Conservation (phyloP, 495 filamentous ascomycete species). For the Trichoderma asperelloides region DNA sequence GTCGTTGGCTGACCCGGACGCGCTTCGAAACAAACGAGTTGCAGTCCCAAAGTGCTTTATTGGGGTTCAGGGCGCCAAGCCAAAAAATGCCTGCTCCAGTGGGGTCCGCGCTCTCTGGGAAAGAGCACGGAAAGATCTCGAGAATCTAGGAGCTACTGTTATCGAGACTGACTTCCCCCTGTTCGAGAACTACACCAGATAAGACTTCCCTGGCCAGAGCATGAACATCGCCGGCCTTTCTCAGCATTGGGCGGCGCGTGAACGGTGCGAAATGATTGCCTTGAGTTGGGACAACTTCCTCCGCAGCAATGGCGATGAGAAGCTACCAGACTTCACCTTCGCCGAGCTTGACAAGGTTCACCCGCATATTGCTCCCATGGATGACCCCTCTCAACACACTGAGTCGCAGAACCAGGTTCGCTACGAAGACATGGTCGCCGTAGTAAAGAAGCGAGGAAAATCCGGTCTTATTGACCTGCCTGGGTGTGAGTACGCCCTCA, state of each 20-base stretch:
- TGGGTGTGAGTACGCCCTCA: slow-evolving; percentile 18
- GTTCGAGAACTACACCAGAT: slow-evolving; percentile 24
- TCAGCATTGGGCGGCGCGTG: slow-evolving; percentile 21
- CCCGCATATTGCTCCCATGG: slow-evolving; percentile 11
- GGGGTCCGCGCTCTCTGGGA: slow-evolving; percentile 23
- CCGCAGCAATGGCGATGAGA: slow-evolving; percentile 15
- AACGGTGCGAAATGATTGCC: slow-evolving; percentile 23
- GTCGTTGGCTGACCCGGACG: background rate
- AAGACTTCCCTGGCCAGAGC: slow-evolving; percentile 8
- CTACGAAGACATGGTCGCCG: slow-evolving; percentile 16
- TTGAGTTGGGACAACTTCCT: slow-evolving; percentile 29
- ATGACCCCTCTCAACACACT: background rate
- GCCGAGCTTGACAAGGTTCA: slow-evolving; percentile 20
- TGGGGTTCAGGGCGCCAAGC: slow-evolving; percentile 16
- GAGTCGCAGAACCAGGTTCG: slow-evolving; percentile 16
- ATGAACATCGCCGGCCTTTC: background rate
- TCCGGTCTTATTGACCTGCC: slow-evolving; percentile 17
- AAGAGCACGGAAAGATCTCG: slow-evolving; percentile 17
- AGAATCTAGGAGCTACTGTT: slow-evolving; percentile 23
- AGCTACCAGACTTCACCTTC: slow-evolving; percentile 12
- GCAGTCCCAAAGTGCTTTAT: slow-evolving; percentile 26
- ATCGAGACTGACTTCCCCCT: slow-evolving; percentile 26
- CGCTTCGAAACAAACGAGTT: slow-evolving; percentile 21
- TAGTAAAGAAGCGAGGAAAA: background rate
- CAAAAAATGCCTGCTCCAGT: slow-evolving; percentile 12